Evolutionary conservation across 306 rosid genomes (phyloP), one percentile per base, ranked within the genome.

Genomic region (Lathyrus oleraceus): DNA sequence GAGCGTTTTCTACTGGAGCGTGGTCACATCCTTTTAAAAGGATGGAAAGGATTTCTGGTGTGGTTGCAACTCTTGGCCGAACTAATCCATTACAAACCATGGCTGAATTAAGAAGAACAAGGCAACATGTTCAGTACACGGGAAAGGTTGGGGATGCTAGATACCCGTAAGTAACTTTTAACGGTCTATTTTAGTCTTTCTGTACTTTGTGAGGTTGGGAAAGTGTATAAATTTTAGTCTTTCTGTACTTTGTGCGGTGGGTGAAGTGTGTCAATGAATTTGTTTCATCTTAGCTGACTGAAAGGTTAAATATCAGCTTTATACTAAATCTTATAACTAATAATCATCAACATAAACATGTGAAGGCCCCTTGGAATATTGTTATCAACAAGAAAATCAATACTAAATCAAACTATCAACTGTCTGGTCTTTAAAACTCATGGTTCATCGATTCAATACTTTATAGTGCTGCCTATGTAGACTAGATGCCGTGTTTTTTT

Each of bases 131-230:
- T 71, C 87, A 72, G 63, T 95, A 95, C 78, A 89, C 97, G 0
- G 99, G 97, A 72, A 95, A 87, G 77, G 99, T 89, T 65, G 99
- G 99, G 56, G 99, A 91, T 82, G 97, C 97, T 39, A 89, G 99
- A 91, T 95, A 89, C 80, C 97, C 97, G 99, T 95, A 79, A 89
- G 97, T 86, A 59, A 40, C 71, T 75, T 75, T 65, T 10, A 74
- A 57, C 71, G 74, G 35, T 62, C 30, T 63, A 14, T 75, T 64
- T 32, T 61, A 58, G 11, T 25, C 71, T 39, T 27, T 71, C 47
- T 60, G 35, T 59, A 16, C 36, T 44, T 49, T 17, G 16, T 67
- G 51, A 13, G 8, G 52, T 59, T 14, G 49, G 47, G 47, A 49
- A 60, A 42, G 13, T 44, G 36, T 61, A 12, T 40, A 12, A 2